Evolutionary conservation across 139 green algal species (phyloP).

Genomic region (Edaphochlamys debaryana): DNA sequence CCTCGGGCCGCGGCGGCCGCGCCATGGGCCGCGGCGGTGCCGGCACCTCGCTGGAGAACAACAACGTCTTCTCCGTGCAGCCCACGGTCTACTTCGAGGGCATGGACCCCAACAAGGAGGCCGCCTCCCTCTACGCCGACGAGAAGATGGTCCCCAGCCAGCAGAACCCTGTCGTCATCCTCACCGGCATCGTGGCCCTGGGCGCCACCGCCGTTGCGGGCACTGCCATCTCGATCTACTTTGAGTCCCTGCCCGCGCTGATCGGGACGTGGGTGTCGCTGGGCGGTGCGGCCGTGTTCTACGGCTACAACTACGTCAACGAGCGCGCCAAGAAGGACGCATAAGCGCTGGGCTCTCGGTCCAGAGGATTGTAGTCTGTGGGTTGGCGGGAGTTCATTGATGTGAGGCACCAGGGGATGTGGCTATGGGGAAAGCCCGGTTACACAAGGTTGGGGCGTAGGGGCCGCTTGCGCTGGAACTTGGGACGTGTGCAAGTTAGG

Average conservation of each 20-base stretch:
- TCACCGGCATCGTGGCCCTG: constrained; percentile 59
- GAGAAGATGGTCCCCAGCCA: not conserved
- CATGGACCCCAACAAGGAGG: constrained; percentile 54
- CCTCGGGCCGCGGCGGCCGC: constrained; percentile 12
- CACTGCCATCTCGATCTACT: constrained; percentile 72
- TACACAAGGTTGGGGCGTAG: too few relatives aligned
- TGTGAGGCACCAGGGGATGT: too few relatives aligned
- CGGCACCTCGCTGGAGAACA: constrained; percentile 90
- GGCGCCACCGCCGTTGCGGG: constrained; percentile 68
- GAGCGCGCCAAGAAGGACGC: constrained; percentile 35
- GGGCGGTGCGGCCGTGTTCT: constrained; percentile 19
- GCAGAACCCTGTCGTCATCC: constrained; percentile 58
- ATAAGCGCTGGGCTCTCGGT: not conserved
- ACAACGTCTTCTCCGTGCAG: constrained; percentile 91
- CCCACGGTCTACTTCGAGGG: constrained; percentile 87
- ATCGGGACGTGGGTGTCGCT: constrained; percentile 64
- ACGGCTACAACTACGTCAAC: constrained; percentile 60
- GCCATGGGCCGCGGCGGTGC: constrained; percentile 49
- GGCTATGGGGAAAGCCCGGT: too few relatives aligned
- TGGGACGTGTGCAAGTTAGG: too few relatives aligned
- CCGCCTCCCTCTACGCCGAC: not conserved
- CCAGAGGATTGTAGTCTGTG: too few relatives aligned
- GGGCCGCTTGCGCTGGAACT: too few relatives aligned
- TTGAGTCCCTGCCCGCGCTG: constrained; percentile 64
- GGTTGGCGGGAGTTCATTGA: too few relatives aligned